These are phyloP conservation scores for Aspergillus sclerotioniger DNA, from an alignment of 495 filamentous ascomycete genomes.

Conservation along the genomic window DNA sequence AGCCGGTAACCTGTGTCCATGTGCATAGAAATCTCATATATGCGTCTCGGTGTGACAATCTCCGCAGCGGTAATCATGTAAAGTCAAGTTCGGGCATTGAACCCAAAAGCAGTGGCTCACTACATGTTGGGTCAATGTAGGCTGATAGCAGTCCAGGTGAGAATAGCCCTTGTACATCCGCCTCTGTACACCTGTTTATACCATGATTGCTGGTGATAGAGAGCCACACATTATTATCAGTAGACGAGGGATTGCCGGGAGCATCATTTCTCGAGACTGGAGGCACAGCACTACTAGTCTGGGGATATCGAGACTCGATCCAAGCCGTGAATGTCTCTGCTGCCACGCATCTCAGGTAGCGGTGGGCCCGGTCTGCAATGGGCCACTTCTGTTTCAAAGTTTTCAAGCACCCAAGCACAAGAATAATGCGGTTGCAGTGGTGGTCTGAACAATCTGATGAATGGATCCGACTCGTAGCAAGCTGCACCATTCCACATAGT, in stretches of 20 bases:
- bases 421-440: constrained; percentile 40
- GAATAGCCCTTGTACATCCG: constrained; percentile 28
- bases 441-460: constrained; percentile 42
- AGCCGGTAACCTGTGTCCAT: too few species aligned
- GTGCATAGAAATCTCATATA: not conserved
- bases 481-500: constrained; percentile 40
- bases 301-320: constrained; percentile 20
- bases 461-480: constrained; percentile 35
- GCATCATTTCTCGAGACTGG: not conserved
- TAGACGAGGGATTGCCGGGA: not conserved
- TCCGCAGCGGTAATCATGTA: not conserved
- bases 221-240: not conserved
- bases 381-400: constrained; percentile 34
- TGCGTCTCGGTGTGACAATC: not conserved
- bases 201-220: not conserved
- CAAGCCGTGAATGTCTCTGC: constrained; percentile 33
- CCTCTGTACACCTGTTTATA: not conserved
- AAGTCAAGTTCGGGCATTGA: constrained; percentile 31
- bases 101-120: constrained; percentile 33
- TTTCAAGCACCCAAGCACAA: constrained; percentile 41
- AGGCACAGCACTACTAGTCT: not conserved
- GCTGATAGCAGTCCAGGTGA: constrained; percentile 28
- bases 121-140: constrained; percentile 37
- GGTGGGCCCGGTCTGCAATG: constrained; percentile 30
- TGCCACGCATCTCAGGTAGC: constrained; percentile 30